phyloP scores from a whole-genome alignment of 163 green algal species.

The Picocystis sp. region DNA sequence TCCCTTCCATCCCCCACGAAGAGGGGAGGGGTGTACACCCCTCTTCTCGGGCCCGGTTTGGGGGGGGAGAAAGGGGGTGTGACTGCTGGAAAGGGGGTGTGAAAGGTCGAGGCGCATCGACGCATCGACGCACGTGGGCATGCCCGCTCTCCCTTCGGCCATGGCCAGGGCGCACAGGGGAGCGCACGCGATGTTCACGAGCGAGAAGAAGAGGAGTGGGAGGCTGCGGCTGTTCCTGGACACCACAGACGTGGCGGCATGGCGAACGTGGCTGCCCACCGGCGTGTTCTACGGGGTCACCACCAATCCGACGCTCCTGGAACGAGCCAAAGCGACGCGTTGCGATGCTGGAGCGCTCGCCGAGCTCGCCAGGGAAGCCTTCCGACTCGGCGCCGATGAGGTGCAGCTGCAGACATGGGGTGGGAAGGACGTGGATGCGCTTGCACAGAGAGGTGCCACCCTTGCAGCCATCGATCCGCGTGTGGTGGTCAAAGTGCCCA shows the following conservation, averaged over 20 bases:
- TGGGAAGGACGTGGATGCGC: slow-evolving; percentile 19
- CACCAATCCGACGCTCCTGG: slow-evolving; percentile 63
- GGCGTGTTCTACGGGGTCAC: slow-evolving; percentile 43
- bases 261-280: slow-evolving; percentile 21
- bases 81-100: no score
- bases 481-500: slow-evolving; percentile 26
- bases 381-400: slow-evolving; percentile 30
- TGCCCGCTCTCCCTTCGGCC: no score
- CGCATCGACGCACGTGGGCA: no score
- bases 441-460: slow-evolving; percentile 33
- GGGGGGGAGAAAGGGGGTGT: no score
- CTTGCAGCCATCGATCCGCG: slow-evolving; percentile 40
- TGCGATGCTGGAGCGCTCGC: slow-evolving; percentile 5
- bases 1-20: no score
- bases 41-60: no score
- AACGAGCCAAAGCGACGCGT: slow-evolving; percentile 28
- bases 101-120: no score
- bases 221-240: slow-evolving; percentile 43
- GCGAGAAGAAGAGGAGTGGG: slow-evolving; percentile 6
- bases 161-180: no score
- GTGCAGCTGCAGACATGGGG: slow-evolving; percentile 68
- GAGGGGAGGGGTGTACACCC: no score
- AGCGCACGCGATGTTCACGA: background rate
- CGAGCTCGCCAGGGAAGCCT: slow-evolving; percentile 17
- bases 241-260: slow-evolving; percentile 24